phyloP scores from a whole-genome alignment of 495 filamentous ascomycete species.

The Beverwykella pulmonaria region DNA sequence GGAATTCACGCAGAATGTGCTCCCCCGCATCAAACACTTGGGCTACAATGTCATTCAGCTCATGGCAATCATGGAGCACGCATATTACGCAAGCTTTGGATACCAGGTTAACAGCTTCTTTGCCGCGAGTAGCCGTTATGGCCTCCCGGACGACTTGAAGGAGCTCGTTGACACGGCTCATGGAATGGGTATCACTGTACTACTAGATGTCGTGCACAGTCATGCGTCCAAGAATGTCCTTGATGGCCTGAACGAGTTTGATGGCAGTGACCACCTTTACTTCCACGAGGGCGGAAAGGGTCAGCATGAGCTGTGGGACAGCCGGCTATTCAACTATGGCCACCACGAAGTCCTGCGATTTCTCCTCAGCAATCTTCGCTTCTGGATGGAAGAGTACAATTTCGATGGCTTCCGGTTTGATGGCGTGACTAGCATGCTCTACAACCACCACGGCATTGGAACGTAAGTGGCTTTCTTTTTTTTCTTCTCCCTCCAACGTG shows the following conservation, averaged over 20 bases:
- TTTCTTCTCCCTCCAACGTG: not conserved
- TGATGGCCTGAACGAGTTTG: conserved; percentile 92
- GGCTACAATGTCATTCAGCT: conserved; percentile 98
- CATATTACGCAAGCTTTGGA: conserved; percentile 98
- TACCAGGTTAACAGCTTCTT: conserved; percentile 99
- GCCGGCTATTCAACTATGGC: conserved; percentile 94
- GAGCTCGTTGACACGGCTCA: conserved; percentile 96
- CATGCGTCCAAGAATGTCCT: conserved; percentile 96
- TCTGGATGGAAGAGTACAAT: conserved; percentile 98
- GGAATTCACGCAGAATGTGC: conserved; percentile 89
- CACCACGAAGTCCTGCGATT: conserved; percentile 93
- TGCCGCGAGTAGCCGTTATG: conserved; percentile 93
- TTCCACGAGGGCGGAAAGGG: conserved; percentile 87
- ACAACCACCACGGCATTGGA: conserved; percentile 94
- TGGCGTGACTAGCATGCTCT: conserved; percentile 97
- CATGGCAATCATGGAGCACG: conserved; percentile 99
- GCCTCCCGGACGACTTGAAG: conserved; percentile 90
- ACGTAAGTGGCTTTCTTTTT: conserved; percentile 64
- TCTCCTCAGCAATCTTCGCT: conserved; percentile 89
- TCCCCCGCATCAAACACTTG: conserved; percentile 84
- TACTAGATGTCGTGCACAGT: conserved; percentile 95
- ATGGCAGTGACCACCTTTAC: conserved; percentile 91
- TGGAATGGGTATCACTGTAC: conserved; percentile 83
- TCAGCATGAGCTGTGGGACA: conserved; percentile 91
- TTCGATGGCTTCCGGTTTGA: conserved; percentile 99